Percentiles rank a stretch among this genome's conserved stretches.
Conservation (phyloP, 2,329 filamentous ascomycete species). For the Arachnopeziza araneosa region DNA sequence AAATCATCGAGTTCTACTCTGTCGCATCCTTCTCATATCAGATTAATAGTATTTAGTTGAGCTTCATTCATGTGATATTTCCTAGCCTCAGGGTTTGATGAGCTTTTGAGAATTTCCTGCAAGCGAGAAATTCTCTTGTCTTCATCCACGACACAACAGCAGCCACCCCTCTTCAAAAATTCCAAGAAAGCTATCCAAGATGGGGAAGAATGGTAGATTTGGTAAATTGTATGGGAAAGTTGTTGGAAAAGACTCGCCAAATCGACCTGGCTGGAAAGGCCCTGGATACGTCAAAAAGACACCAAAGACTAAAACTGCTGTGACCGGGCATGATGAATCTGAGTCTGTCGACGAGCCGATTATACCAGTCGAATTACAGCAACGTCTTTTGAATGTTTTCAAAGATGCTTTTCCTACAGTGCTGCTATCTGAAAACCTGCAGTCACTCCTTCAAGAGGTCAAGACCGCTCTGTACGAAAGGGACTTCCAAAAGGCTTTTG, state of each 20-base stretch:
- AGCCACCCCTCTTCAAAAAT: neutral
- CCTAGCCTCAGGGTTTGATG: no score
- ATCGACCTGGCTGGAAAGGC: slow-evolving; percentile 26
- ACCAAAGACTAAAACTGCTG: neutral
- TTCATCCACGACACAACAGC: neutral
- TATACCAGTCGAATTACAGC: slow-evolving; percentile 43
- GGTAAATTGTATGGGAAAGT: slow-evolving; percentile 24
- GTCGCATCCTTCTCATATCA: no score
- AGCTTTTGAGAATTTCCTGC: no score
- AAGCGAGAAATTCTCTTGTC: neutral
- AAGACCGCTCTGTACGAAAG: slow-evolving; percentile 82
- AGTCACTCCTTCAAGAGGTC: slow-evolving; percentile 65
- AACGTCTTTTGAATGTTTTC: slow-evolving; percentile 70
- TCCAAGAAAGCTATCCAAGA: neutral
- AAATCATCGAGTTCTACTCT: no score
- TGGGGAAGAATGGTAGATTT: slow-evolving; percentile 23
- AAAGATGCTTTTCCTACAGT: slow-evolving; percentile 52
- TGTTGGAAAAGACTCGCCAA: slow-evolving; percentile 19
- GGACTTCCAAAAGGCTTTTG: slow-evolving; percentile 79
- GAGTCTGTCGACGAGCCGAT: neutral
- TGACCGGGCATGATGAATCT: neutral
- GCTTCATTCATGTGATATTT: neutral
- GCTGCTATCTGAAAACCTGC: slow-evolving; percentile 43
- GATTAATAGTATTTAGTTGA: neutral
- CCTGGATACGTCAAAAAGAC: slow-evolving; percentile 20